Evolutionary conservation across 73 alveolate species (phyloP).

Genomic region (Paramecium biaurelia): DNA sequence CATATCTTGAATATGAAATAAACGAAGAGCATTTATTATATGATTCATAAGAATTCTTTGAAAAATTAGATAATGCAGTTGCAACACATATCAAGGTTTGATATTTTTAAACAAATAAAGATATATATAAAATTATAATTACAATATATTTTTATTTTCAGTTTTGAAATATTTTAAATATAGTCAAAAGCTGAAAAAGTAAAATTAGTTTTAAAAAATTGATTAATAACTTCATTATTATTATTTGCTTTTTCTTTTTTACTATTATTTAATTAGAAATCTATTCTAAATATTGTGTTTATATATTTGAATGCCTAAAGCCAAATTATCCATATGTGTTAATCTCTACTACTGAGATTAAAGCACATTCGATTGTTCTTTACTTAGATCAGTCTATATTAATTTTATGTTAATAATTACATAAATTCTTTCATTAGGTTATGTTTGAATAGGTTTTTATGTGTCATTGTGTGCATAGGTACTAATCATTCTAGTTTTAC

Average conservation of each 20-base stretch:
- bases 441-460: not conserved
- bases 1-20: slow-evolving; percentile 16
- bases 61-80: not conserved
- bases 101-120: not conserved
- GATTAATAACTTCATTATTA: not conserved
- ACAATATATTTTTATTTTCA: not conserved
- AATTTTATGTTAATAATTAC: not conserved
- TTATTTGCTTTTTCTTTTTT: slow-evolving; percentile 22
- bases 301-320: slow-evolving; percentile 21
- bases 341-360: not conserved
- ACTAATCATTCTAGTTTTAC: slow-evolving; percentile 25
- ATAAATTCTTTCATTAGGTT: slow-evolving; percentile 25
- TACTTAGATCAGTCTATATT: slow-evolving; percentile 18
- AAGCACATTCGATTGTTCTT: not conserved
- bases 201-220: not conserved
- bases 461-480: slow-evolving; percentile 17
- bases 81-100: slow-evolving; percentile 36
- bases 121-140: not conserved
- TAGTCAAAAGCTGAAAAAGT: not conserved
- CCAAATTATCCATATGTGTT: slow-evolving; percentile 1
- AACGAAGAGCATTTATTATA: slow-evolving; percentile 6
- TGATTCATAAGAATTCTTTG: slow-evolving; percentile 30
- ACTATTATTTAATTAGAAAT: slow-evolving; percentile 1
- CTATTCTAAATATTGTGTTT: slow-evolving; percentile 27
- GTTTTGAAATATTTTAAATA: not conserved